Evolutionary conservation across 2,329 filamentous ascomycete species (phyloP).

Genomic region (Chaetomiaceae sp.): DNA sequence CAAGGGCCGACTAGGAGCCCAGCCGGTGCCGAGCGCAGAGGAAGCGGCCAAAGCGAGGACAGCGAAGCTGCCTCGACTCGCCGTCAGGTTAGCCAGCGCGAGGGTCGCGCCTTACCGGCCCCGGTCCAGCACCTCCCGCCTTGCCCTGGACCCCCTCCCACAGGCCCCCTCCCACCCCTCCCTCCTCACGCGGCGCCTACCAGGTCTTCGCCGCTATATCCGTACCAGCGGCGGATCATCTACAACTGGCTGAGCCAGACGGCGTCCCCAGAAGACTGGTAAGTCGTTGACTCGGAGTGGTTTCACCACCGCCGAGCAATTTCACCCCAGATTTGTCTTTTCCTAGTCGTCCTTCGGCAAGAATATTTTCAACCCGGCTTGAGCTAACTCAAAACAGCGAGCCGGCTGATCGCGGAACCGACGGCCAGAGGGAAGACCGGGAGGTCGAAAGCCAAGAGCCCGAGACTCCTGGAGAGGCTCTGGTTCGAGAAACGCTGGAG

Average conservation of each 20-base stretch:
- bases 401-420: neutral
- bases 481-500: neutral
- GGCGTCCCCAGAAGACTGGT: slow-evolving; percentile 10
- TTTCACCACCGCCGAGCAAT: no score
- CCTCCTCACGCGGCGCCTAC: neutral
- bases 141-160: neutral
- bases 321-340: neutral
- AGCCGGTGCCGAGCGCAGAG: neutral
- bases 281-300: no score
- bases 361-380: neutral
- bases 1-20: neutral
- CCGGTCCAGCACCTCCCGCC: neutral
- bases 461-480: neutral
- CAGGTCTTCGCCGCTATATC: neutral
- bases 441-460: neutral
- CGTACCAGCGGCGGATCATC: neutral
- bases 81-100: neutral
- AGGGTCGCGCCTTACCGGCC: neutral
- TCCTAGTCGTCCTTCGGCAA: neutral
- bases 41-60: neutral
- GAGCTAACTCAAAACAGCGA: neutral
- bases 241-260: slow-evolving; percentile 4
- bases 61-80: neutral
- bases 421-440: neutral
- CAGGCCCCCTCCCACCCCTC: neutral